phyloP scores from a whole-genome alignment of 1,284 basidiomycete species.

The Apiotrichum akiyoshidainum region DNA sequence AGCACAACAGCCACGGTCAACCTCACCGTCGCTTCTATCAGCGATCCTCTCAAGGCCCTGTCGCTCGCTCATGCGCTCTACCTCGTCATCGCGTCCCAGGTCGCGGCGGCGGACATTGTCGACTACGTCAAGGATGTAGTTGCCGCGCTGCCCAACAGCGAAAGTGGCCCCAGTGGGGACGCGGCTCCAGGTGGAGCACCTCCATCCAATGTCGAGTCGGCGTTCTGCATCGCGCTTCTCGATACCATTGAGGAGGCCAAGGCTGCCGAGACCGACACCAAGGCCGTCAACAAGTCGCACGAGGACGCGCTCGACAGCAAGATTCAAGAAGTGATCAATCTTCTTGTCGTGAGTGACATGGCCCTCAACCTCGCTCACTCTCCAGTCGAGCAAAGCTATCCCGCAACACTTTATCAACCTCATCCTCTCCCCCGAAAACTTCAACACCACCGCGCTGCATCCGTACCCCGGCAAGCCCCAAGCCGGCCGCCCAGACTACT shows the following conservation, averaged over 20 bases:
- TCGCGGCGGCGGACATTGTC: background rate
- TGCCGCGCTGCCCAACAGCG: background rate
- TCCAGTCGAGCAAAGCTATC: constrained; percentile 11
- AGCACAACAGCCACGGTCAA: background rate
- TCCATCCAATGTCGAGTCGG: background rate
- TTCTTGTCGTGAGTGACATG: constrained; percentile 9
- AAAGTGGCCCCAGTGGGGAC: too few relatives aligned
- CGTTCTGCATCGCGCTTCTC: constrained; percentile 10
- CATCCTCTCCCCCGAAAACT: constrained; percentile 27
- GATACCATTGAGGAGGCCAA: constrained; percentile 18
- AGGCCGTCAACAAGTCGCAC: constrained; percentile 2
- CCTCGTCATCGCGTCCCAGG: background rate
- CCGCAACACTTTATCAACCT: constrained; percentile 30
- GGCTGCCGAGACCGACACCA: constrained; percentile 5
- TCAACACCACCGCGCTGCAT: constrained; percentile 30
- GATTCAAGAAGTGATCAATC: constrained; percentile 7
- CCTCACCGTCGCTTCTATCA: background rate
- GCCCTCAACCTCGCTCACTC: background rate
- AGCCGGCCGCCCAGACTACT: constrained; percentile 10
- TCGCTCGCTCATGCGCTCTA: background rate
- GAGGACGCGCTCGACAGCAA: background rate
- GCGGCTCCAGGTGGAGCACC: too few relatives aligned
- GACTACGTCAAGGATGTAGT: background rate
- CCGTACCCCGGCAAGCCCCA: constrained; percentile 26
- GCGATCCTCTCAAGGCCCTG: background rate